A percentile compares a stretch with the other conserved stretches of the same genome.
Conservation (phyloP, 1,139 yeast species). For the Scheffersomyces titani region DNA sequence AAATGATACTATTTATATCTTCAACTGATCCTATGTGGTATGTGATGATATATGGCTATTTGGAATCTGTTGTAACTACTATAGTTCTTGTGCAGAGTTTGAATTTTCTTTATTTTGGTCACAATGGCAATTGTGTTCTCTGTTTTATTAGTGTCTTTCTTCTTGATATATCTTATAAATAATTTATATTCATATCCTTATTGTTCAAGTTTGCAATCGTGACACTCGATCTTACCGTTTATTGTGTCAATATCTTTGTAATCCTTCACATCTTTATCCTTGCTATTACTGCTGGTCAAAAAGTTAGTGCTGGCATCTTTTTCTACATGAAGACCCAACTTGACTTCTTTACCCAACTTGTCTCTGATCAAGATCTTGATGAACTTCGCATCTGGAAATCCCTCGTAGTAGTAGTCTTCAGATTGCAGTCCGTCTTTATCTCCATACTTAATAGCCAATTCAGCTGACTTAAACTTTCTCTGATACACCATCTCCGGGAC, state of each 20-base stretch:
- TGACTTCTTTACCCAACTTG: slow-evolving; percentile 22
- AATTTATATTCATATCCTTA: background rate
- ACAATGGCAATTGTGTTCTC: slow-evolving; percentile 1
- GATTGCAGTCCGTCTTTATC: slow-evolving; percentile 23
- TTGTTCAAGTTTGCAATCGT: slow-evolving; percentile 1
- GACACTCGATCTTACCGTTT: background rate
- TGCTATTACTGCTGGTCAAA: slow-evolving; percentile 10
- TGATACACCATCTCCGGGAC: slow-evolving; percentile 31
- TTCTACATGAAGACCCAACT: slow-evolving; percentile 37
- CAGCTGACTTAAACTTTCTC: slow-evolving; percentile 36
- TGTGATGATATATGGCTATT: background rate
- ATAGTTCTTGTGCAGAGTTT: background rate
- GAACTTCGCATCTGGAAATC: slow-evolving; percentile 49
- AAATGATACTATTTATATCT: background rate
- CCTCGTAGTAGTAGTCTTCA: slow-evolving; percentile 40
- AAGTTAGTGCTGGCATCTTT: slow-evolving; percentile 12
- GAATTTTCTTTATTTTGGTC: background rate
- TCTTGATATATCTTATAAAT: slow-evolving; percentile 1
- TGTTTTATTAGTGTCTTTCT: background rate
- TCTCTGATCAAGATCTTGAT: slow-evolving; percentile 38
- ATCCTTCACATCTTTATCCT: slow-evolving; percentile 5
- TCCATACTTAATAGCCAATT: slow-evolving; percentile 17
- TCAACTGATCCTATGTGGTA: background rate
- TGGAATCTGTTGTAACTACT: background rate
- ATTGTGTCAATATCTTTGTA: no score